These are phyloP conservation scores for Leishmania aethiopica DNA, from an alignment of 208 protist genomes.

Conservation along the genomic window DNA sequence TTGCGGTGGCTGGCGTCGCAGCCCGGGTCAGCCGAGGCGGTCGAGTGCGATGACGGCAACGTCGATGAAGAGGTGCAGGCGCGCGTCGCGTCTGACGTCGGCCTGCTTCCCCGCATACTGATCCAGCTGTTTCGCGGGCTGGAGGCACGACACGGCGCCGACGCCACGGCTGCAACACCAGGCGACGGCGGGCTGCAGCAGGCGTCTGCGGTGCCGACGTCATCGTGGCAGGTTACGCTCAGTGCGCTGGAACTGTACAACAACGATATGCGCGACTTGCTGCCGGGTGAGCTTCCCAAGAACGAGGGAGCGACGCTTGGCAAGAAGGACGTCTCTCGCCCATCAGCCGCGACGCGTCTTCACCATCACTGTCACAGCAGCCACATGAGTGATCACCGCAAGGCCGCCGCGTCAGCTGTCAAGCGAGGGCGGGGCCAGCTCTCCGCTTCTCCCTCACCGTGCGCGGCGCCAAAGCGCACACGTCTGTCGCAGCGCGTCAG, in stretches of 20 bases:
- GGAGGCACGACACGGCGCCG: conserved; percentile 19
- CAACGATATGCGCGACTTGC: conserved; percentile 74
- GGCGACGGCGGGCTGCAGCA: conserved; percentile 1
- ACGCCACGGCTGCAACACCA: conserved; percentile 1
- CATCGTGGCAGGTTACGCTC: conserved; percentile 40
- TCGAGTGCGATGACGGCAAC: conserved; percentile 1
- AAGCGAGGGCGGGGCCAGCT: background rate
- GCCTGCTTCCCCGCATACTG: conserved; percentile 59
- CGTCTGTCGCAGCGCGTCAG: background rate
- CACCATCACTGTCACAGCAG: background rate
- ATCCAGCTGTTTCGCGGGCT: conserved; percentile 36
- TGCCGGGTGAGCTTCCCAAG: conserved; percentile 22
- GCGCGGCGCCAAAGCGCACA: background rate
- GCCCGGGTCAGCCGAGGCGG: background rate
- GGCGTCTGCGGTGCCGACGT: background rate
- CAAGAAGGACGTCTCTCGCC: conserved; percentile 8
- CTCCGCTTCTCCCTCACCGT: background rate
- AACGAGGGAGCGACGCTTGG: background rate
- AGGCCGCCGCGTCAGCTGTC: background rate
- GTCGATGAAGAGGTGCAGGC: conserved; percentile 13
- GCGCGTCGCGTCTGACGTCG: conserved; percentile 20
- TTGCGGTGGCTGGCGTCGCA: conserved; percentile 14
- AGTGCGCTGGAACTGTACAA: conserved; percentile 83
- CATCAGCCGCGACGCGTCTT: background rate
- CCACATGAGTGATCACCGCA: background rate